Evolutionary conservation across 2,329 filamentous ascomycete genomes (phyloP).

Genomic region (Raffaelea deltoideospora): DNA sequence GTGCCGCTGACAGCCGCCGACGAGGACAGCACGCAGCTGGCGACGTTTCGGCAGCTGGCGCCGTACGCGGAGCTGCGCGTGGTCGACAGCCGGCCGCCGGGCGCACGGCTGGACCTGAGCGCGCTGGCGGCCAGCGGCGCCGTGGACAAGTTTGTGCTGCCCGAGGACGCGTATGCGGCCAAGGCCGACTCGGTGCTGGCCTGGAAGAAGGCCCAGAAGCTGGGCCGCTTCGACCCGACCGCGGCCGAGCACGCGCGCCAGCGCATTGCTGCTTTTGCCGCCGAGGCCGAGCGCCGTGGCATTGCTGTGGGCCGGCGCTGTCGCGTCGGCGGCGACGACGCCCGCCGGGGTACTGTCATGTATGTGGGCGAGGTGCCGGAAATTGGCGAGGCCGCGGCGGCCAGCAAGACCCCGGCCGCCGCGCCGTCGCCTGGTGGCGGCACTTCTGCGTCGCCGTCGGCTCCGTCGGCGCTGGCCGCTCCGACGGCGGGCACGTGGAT

Average conservation of each 20-base stretch:
- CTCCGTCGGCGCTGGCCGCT: too few relatives aligned
- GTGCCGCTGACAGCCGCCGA: slow-evolving; percentile 53
- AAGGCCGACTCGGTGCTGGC: slow-evolving; percentile 79
- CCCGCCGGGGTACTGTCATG: slow-evolving; percentile 51
- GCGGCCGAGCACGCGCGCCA: slow-evolving; percentile 60
- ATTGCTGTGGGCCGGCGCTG: slow-evolving; percentile 49
- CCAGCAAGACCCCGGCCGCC: slow-evolving; percentile 21
- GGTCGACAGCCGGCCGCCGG: slow-evolving; percentile 61
- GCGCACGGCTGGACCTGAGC: slow-evolving; percentile 62
- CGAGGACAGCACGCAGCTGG: slow-evolving; percentile 55
- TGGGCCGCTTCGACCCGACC: slow-evolving; percentile 89
- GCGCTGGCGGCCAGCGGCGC: slow-evolving; percentile 62
- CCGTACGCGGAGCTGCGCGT: slow-evolving; percentile 71
- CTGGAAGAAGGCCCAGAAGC: slow-evolving; percentile 88
- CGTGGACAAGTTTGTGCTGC: slow-evolving; percentile 87
- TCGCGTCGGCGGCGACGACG: slow-evolving; percentile 51
- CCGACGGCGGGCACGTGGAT: slow-evolving; percentile 52
- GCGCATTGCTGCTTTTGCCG: slow-evolving; percentile 51
- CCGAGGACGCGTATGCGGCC: slow-evolving; percentile 70
- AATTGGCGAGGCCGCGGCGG: slow-evolving; percentile 25
- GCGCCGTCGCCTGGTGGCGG: neutral
- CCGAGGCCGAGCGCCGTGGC: slow-evolving; percentile 55
- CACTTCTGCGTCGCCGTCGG: neutral
- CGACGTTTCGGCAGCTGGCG: slow-evolving; percentile 49
- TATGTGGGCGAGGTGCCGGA: slow-evolving; percentile 63